A percentile compares a stretch with the other conserved stretches of the same genome.
Conservation (phyloP, 768 basidiomycete genomes). For the Serendipita sp. region DNA sequence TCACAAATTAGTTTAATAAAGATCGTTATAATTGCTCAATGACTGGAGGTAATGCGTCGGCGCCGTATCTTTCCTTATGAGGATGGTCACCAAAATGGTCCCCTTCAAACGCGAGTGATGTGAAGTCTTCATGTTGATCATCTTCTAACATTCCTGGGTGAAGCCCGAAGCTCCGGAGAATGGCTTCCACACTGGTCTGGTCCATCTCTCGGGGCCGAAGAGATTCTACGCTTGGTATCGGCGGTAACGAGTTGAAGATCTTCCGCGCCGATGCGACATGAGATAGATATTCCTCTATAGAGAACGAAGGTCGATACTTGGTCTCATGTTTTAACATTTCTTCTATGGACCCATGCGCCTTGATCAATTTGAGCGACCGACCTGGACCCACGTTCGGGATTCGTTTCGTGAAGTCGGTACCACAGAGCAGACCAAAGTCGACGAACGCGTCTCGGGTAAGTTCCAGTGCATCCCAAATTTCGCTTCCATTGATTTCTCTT, state of each 20-base stretch:
- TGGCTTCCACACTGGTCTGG: background rate
- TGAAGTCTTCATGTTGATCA: background rate
- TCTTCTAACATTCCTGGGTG: background rate
- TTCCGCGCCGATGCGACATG: conserved; percentile 45
- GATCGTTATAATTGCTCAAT: too few relatives aligned
- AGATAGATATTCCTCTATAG: conserved; percentile 37
- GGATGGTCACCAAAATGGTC: conserved; percentile 1
- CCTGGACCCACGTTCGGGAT: conserved; percentile 68
- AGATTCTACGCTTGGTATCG: conserved; percentile 28
- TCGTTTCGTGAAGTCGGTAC: conserved; percentile 79
- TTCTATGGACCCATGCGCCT: conserved; percentile 56
- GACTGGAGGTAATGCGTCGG: too few relatives aligned
- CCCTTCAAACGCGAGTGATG: conserved; percentile 1
- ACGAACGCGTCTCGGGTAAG: conserved; percentile 46
- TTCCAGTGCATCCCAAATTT: conserved; percentile 39
- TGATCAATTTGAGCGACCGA: conserved; percentile 62
- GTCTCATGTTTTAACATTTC: conserved; percentile 35
- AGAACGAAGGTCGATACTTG: conserved; percentile 34
- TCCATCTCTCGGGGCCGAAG: background rate
- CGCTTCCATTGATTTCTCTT: conserved; percentile 41
- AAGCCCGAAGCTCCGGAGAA: background rate
- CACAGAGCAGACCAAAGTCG: conserved; percentile 75
- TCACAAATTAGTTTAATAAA: too few relatives aligned
- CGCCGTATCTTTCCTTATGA: background rate
- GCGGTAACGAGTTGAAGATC: conserved; percentile 51